Percentiles rank a stretch among this genome's conserved stretches.
These are phyloP conservation scores for Pythium aquatile DNA, from an alignment of 352 stramenopile species.

Conservation along the genomic window DNA sequence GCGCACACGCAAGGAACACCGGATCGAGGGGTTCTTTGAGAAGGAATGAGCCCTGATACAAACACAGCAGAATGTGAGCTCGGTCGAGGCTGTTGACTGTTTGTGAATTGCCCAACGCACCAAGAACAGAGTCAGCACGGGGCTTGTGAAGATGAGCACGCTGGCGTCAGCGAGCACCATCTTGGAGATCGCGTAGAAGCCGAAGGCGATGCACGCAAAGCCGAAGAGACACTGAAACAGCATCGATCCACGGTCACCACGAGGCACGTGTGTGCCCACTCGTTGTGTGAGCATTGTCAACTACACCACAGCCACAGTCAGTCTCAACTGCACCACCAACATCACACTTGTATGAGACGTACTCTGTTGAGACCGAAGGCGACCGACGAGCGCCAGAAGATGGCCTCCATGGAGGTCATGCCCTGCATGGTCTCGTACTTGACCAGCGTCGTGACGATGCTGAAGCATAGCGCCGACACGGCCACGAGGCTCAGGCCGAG, in stretches of 20 bases:
- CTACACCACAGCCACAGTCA: slow-evolving; percentile 9
- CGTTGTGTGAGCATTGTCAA: slow-evolving; percentile 30
- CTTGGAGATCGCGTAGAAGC: slow-evolving; percentile 67
- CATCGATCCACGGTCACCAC: slow-evolving; percentile 29
- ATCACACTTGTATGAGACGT: not conserved
- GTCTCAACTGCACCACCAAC: too few relatives aligned
- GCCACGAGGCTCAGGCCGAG: slow-evolving; percentile 44
- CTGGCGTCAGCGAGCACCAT: slow-evolving; percentile 74
- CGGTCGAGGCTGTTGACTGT: too few relatives aligned
- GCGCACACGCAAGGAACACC: slow-evolving; percentile 31
- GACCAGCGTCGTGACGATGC: slow-evolving; percentile 49
- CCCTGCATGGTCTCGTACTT: slow-evolving; percentile 53
- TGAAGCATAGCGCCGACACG: slow-evolving; percentile 52
- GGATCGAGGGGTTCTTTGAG: slow-evolving; percentile 34
- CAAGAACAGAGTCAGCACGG: slow-evolving; percentile 66
- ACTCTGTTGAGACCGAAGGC: slow-evolving; percentile 48
- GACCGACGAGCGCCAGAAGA: slow-evolving; percentile 54
- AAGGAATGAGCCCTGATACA: slow-evolving; percentile 23
- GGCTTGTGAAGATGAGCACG: slow-evolving; percentile 62
- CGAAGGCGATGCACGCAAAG: slow-evolving; percentile 52
- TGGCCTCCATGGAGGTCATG: slow-evolving; percentile 44
- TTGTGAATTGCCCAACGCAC: slow-evolving; percentile 21
- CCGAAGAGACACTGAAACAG: slow-evolving; percentile 49
- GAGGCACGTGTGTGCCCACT: slow-evolving; percentile 26
- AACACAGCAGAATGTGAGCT: not conserved